A percentile compares a stretch with the other conserved stretches of the same genome.
These are phyloP conservation scores for Aurantiochytrium sp. DNA, from an alignment of 108 stramenopile genomes.

Conservation along the genomic window DNA sequence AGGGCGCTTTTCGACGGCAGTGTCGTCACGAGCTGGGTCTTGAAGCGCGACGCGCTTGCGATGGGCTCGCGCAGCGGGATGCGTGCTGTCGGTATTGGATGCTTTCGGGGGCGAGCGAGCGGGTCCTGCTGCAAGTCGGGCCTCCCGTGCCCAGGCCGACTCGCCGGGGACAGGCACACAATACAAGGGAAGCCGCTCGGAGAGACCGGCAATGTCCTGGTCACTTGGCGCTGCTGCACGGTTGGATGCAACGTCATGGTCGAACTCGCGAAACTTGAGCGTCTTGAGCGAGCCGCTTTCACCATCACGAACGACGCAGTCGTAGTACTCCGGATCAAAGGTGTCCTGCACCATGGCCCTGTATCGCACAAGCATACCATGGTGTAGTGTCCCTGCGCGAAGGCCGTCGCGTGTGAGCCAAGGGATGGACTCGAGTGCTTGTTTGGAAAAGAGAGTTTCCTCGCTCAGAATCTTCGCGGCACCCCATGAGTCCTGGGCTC, in stretches of 20 bases:
- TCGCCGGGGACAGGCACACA: conserved; percentile 30
- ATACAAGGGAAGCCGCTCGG: conserved; percentile 26
- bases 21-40: neutral
- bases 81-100: too few relatives aligned
- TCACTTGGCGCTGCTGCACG: neutral
- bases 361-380: conserved; percentile 32
- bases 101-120: too few relatives aligned
- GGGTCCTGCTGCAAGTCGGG: neutral
- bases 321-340: conserved; percentile 40
- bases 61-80: neutral
- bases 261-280: neutral
- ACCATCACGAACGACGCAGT: neutral
- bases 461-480: neutral
- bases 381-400: neutral
- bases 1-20: neutral
- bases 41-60: neutral
- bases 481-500: neutral
- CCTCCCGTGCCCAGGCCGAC: conserved; percentile 23
- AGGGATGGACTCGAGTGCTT: neutral
- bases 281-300: neutral
- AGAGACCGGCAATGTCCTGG: neutral
- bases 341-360: conserved; percentile 42
- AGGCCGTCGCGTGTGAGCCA: neutral
- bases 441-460: neutral
- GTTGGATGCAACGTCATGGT: neutral